Evolutionary conservation across 192 early-diverging fungal species (phyloP).

Genomic region (Entomortierella chlamydospora): DNA sequence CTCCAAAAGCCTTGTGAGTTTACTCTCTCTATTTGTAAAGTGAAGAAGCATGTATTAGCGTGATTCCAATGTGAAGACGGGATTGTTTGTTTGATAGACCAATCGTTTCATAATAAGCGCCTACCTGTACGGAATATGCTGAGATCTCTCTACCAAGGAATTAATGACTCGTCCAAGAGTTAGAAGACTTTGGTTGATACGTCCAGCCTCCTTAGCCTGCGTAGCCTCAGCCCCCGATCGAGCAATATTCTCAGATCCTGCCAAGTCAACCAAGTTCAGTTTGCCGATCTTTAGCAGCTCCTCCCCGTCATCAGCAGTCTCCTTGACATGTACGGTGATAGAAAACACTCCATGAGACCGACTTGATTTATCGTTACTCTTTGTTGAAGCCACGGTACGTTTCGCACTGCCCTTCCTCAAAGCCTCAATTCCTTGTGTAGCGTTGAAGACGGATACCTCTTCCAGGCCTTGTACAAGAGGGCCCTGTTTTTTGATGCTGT

Average conservation of each 20-base stretch:
- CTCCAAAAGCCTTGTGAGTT: slow-evolving; percentile 89
- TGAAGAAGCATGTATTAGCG: not conserved
- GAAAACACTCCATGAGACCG: slow-evolving; percentile 95
- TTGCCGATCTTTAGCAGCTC: slow-evolving; percentile 94
- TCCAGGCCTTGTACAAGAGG: slow-evolving; percentile 87
- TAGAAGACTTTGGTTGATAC: slow-evolving; percentile 88
- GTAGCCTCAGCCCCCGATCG: slow-evolving; percentile 88
- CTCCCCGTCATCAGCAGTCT: slow-evolving; percentile 83
- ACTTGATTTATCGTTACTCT: slow-evolving; percentile 92
- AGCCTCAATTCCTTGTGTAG: slow-evolving; percentile 77
- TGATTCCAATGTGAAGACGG: not conserved
- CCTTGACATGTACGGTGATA: slow-evolving; percentile 89
- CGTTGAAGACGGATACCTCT: slow-evolving; percentile 79
- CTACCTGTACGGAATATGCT: slow-evolving; percentile 77
- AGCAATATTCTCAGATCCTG: slow-evolving; percentile 94
- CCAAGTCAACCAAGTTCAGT: slow-evolving; percentile 95
- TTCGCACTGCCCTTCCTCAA: slow-evolving; percentile 79
- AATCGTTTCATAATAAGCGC: not conserved
- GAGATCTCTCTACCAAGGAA: slow-evolving; percentile 66
- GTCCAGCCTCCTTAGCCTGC: slow-evolving; percentile 88
- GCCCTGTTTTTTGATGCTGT: slow-evolving; percentile 75
- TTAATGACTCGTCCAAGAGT: slow-evolving; percentile 81
- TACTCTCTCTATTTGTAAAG: slow-evolving; percentile 69
- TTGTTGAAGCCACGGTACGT: slow-evolving; percentile 85
- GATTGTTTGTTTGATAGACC: not conserved